Evolutionary conservation across 2,329 filamentous ascomycete species (phyloP).

Genomic region (Neophaeococcomyces mojaviensis): DNA sequence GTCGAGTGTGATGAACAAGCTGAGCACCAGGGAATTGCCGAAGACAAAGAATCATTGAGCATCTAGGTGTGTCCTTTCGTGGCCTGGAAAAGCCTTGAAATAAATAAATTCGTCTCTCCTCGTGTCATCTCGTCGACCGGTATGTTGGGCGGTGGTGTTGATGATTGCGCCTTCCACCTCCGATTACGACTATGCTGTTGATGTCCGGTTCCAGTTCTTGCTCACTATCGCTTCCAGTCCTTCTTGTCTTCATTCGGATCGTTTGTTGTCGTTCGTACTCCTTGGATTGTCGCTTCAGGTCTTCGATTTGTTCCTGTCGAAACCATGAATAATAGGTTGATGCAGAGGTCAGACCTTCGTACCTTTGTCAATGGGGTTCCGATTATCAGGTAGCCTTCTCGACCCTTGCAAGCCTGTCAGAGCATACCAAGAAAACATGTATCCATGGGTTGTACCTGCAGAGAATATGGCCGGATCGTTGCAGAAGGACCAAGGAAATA

Average conservation of each 20-base stretch:
- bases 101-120: not conserved
- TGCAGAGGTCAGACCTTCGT: constrained; percentile 10
- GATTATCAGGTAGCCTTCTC: constrained; percentile 43
- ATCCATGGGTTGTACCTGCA: constrained; percentile 32
- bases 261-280: constrained; percentile 43
- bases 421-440: not conserved
- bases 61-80: no score
- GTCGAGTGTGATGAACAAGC: no score
- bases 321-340: constrained; percentile 10
- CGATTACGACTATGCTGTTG: constrained; percentile 19
- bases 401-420: constrained; percentile 29
- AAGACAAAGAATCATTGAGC: not conserved
- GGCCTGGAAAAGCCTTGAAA: not conserved
- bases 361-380: constrained; percentile 42
- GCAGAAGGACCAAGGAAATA: constrained; percentile 42
- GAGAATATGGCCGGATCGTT: constrained; percentile 40
- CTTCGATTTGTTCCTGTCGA: constrained; percentile 43
- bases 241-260: constrained; percentile 31
- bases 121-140: not conserved
- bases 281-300: constrained; percentile 39
- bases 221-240: constrained; percentile 10
- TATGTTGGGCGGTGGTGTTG: constrained; percentile 11
- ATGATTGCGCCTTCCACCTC: constrained; percentile 2
- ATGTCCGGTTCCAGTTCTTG: constrained; percentile 18
- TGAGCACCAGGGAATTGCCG: no score